Base-by-base conservation (phyloP, 202 grass and related monocot species). In the Zoysia matrella region DNA sequence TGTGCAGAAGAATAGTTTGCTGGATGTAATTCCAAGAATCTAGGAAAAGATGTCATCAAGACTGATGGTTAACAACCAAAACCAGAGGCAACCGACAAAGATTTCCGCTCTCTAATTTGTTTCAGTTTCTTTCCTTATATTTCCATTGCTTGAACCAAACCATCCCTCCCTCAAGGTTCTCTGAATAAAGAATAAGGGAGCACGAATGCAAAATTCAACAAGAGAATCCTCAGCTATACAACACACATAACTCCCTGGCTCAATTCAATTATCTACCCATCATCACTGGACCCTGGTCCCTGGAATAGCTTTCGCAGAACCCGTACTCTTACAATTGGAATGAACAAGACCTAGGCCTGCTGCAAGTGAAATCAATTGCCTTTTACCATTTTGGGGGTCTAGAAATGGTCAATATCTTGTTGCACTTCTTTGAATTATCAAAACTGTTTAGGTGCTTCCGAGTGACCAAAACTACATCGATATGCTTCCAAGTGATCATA, bases 161-260 rank as follows among this genome's bases (percentile, higher is more conserved):
- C 44, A 77, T 52, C 47, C 41, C 61, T 45, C 75, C 55, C 71
- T 53, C 36, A 44, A 64, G 30, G 36, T 71, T 77, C 65, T 51
- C 53, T 45, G 4, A 61, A 62, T 9, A 76, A 52, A 14, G 16
- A 71, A 62, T 15, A 63, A 71, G 73, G 46, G 30, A 52, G 65
- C 55, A 77, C 22, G 15, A 75, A 71, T 61, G 40, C 39, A 63
- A 53, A 77, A 77, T 71, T 15, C 8, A 71, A 71, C 55, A 53
- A 77, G 64, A 60, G 44, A 60, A 70, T 7, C 13, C 6, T 22
- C 47, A 53, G 62, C 10, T 77, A 46, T 62, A 63, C 65, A 77
- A 16, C 4, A 76, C 8, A 30, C 16, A 60, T 9, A 47, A 47
- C 8, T 4, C 14, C 53, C 41, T 60, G 64, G 44, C 73, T 76